Conservation (phyloP, 2,329 filamentous ascomycete species). For the Pestalotiopsis sp. region DNA sequence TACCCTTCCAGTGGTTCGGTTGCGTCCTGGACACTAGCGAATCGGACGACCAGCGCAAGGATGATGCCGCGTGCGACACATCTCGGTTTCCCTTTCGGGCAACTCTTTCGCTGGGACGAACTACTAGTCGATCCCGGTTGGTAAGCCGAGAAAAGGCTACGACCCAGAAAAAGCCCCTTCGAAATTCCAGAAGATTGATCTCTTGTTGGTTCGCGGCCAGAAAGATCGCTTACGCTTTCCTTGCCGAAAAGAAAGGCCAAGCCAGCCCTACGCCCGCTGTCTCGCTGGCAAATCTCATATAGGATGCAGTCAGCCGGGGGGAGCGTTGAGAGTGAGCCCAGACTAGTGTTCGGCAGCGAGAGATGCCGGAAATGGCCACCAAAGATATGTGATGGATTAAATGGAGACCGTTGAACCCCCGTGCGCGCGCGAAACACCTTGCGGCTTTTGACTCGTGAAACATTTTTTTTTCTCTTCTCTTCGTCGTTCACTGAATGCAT, state of each 20-base stretch:
- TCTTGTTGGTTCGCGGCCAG: background rate
- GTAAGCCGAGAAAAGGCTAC: too few species aligned
- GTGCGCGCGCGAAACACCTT: background rate
- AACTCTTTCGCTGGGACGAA: constrained; percentile 21
- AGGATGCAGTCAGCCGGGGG: background rate
- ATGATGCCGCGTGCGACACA: background rate
- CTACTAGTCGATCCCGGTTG: constrained; percentile 4
- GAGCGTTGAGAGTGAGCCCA: background rate
- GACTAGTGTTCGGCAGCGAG: background rate
- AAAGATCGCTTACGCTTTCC: constrained; percentile 4
- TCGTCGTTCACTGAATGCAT: background rate
- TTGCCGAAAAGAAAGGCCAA: background rate
- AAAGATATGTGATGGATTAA: background rate
- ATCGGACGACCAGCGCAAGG: background rate
- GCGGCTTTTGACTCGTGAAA: background rate
- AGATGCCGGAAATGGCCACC: background rate
- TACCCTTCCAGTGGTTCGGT: background rate
- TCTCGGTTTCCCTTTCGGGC: constrained; percentile 21
- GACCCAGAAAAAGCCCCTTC: too few species aligned
- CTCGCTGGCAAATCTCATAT: background rate
- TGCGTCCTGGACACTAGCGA: background rate
- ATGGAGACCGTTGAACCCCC: background rate
- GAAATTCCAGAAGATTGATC: background rate
- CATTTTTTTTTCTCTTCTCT: background rate
- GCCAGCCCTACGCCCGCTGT: background rate